Conservation (phyloP, 169 alveolate genomes). For the Plasmodium knowlesi region DNA sequence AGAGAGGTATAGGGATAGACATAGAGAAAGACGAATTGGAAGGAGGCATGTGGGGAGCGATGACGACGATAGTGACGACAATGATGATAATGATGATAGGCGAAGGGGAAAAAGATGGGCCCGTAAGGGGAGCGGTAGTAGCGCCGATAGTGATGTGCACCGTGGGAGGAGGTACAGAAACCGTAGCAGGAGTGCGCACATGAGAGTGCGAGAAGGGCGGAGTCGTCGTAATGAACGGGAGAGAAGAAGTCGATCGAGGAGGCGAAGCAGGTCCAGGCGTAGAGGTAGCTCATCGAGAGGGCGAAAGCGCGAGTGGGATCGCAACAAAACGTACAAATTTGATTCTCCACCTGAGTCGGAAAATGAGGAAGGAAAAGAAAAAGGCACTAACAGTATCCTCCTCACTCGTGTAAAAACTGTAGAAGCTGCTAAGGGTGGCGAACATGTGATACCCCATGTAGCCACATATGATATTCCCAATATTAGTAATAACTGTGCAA, state of each 20-base stretch:
- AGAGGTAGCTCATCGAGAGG: neutral
- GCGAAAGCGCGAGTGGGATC: neutral
- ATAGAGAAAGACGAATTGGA: neutral
- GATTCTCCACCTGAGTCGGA: conserved; percentile 60
- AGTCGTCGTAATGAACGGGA: neutral
- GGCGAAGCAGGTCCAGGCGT: neutral
- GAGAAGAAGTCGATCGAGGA: neutral
- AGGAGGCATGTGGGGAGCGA: neutral
- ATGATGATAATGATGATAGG: neutral
- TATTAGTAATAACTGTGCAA: neutral
- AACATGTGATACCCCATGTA: neutral
- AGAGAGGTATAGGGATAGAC: neutral
- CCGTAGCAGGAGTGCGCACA: neutral
- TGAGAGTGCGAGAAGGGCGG: neutral
- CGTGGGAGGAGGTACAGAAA: neutral
- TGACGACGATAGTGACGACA: neutral
- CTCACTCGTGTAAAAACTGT: neutral
- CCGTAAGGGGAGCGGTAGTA: neutral
- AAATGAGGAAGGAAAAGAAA: neutral
- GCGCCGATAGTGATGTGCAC: neutral
- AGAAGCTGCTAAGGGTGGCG: neutral
- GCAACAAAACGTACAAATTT: conserved; percentile 35
- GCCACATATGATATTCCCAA: neutral
- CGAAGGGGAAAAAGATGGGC: neutral
- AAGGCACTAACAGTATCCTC: neutral